A percentile compares a stretch with the other conserved stretches of the same genome.
Conservation (phyloP, 805 yeast genomes). For the Kazachstania psychrophila region DNA sequence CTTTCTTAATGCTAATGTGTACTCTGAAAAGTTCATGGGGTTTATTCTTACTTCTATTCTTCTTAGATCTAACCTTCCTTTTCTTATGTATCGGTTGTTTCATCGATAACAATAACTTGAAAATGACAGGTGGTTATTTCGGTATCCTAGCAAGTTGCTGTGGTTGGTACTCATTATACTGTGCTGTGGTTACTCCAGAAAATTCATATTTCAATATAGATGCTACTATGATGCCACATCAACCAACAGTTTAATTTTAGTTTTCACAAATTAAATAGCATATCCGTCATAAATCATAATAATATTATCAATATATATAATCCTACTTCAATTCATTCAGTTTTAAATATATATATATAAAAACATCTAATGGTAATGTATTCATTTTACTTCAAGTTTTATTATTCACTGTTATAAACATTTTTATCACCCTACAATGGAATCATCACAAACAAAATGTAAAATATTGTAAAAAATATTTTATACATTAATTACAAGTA, state of each 20-base stretch:
- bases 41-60: constrained; percentile 45
- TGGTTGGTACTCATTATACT: constrained; percentile 58
- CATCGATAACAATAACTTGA: constrained; percentile 35
- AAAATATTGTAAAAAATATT: no score
- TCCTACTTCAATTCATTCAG: no score
- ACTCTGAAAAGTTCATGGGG: constrained; percentile 53
- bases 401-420: no score
- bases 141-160: constrained; percentile 47
- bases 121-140: constrained; percentile 53
- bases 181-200: constrained; percentile 48
- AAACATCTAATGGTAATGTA: no score
- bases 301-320: no score
- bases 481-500: no score
- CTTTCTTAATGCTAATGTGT: constrained; percentile 47
- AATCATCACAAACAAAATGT: no score
- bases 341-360: no score
- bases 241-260: constrained; percentile 31
- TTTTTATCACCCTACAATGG: no score
- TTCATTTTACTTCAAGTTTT: no score
- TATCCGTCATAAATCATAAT: no score
- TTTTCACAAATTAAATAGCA: no score
- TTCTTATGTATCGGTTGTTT: constrained; percentile 43
- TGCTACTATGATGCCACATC: constrained; percentile 46
- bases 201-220: constrained; percentile 49
- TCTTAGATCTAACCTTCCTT: constrained; percentile 47